Percentiles rank a stretch among this genome's conserved stretches.
phyloP scores from a whole-genome alignment of 139 green algal genomes.

The Mesotaenium endlicherianum region DNA sequence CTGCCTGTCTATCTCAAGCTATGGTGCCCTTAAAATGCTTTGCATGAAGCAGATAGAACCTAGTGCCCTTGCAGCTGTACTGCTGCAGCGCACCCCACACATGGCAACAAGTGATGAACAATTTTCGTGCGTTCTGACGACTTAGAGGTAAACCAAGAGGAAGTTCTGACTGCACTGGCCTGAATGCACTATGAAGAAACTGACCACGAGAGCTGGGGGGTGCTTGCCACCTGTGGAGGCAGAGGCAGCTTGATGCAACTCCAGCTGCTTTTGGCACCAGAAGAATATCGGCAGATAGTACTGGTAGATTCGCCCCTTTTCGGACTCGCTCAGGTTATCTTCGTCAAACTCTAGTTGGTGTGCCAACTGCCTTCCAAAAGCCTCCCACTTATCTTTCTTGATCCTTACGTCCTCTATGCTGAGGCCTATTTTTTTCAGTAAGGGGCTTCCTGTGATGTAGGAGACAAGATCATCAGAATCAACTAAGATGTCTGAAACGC shows the following conservation, averaged over 20 bases:
- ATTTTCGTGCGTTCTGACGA: too few relatives aligned
- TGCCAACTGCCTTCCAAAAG: neutral
- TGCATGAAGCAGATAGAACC: too few relatives aligned
- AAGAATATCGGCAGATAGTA: constrained; percentile 54
- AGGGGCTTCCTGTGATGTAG: neutral
- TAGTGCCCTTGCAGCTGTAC: too few relatives aligned
- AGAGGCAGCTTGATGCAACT: constrained; percentile 2
- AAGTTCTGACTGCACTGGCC: too few relatives aligned
- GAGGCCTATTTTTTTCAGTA: neutral
- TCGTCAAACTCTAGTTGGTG: constrained; percentile 7
- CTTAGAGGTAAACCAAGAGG: too few relatives aligned
- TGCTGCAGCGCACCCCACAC: too few relatives aligned
- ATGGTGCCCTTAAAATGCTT: too few relatives aligned
- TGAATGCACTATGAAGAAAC: too few relatives aligned
- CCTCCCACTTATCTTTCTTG: neutral
- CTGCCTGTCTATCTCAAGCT: too few relatives aligned
- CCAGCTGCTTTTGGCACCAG: constrained; percentile 44
- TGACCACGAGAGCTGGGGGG: constrained; percentile 27
- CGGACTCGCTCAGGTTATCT: neutral
- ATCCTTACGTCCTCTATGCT: neutral
- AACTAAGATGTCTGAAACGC: too few relatives aligned
- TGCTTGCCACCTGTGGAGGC: neutral
- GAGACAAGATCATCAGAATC: neutral
- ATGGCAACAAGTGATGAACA: too few relatives aligned
- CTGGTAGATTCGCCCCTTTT: constrained; percentile 35